Percentiles rank a stretch among this genome's conserved stretches.
phyloP scores from a whole-genome alignment of 768 basidiomycete species.

The Terana coerulea region DNA sequence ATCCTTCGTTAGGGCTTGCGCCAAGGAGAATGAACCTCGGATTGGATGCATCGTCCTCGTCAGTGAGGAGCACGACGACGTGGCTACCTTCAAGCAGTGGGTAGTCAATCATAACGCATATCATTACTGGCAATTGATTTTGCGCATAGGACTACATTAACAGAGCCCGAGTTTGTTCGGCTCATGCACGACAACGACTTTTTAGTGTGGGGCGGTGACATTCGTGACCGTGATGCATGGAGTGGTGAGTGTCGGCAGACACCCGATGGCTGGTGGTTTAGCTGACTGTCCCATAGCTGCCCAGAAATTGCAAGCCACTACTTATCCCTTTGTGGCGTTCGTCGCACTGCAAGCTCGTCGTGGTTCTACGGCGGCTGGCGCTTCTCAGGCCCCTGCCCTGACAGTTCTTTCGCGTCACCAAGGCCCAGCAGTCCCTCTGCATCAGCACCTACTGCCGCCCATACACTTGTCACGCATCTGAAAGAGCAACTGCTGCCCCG shows the following conservation, averaged over 20 bases:
- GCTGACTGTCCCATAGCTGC: slow-evolving; percentile 35
- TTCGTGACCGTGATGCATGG: slow-evolving; percentile 80
- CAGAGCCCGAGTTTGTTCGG: slow-evolving; percentile 66
- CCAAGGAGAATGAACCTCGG: slow-evolving; percentile 53
- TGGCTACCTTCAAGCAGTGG: slow-evolving; percentile 80
- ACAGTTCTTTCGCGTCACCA: slow-evolving; percentile 86
- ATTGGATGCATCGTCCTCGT: slow-evolving; percentile 81
- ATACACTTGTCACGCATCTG: slow-evolving; percentile 63
- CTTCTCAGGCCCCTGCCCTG: slow-evolving; percentile 46
- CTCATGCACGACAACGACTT: slow-evolving; percentile 70
- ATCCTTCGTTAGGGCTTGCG: slow-evolving; percentile 63
- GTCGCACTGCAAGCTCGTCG: slow-evolving; percentile 79
- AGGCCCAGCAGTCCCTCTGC: slow-evolving; percentile 49
- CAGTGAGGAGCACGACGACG: slow-evolving; percentile 89
- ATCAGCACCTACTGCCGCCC: slow-evolving; percentile 56
- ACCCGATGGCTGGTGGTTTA: not conserved
- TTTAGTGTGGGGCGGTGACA: slow-evolving; percentile 90
- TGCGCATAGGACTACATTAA: slow-evolving; percentile 59
- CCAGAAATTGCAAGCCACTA: slow-evolving; percentile 80
- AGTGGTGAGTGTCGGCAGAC: slow-evolving; percentile 42
- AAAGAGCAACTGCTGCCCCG: slow-evolving; percentile 75
- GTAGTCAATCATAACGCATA: slow-evolving; percentile 12
- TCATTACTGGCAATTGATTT: not conserved
- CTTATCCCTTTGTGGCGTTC: slow-evolving; percentile 92
- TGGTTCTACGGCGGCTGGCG: slow-evolving; percentile 23